phyloP scores from a whole-genome alignment of 2,329 filamentous ascomycete species.

The Daldinia sp. region DNA sequence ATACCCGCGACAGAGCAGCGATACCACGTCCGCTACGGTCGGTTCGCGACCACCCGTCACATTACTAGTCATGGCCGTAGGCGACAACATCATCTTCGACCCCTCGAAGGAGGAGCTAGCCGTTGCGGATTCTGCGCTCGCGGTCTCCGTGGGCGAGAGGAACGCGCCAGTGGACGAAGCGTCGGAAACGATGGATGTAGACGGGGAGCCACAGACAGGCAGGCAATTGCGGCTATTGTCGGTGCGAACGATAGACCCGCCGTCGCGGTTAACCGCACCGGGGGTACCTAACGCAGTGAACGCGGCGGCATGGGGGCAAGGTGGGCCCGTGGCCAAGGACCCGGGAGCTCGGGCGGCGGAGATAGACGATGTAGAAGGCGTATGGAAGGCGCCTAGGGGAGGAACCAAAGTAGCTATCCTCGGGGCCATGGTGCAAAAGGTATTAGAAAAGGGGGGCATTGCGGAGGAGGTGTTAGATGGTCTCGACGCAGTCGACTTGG shows the following conservation, averaged over 20 bases:
- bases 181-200: slow-evolving; percentile 51
- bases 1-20: slow-evolving; percentile 68
- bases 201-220: slow-evolving; percentile 42
- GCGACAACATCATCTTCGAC: slow-evolving; percentile 92
- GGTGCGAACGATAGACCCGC: slow-evolving; percentile 79
- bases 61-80: slow-evolving; percentile 87
- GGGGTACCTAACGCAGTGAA: slow-evolving; percentile 75
- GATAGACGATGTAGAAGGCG: slow-evolving; percentile 73
- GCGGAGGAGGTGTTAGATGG: slow-evolving; percentile 88
- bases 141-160: slow-evolving; percentile 78
- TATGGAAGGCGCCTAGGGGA: slow-evolving; percentile 88
- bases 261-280: slow-evolving; percentile 77
- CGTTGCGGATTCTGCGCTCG: slow-evolving; percentile 89
- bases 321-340: slow-evolving; percentile 55
- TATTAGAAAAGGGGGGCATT: slow-evolving; percentile 81
- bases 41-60: slow-evolving; percentile 81
- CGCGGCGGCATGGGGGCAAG: slow-evolving; percentile 61
- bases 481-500: slow-evolving; percentile 78
- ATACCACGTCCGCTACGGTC: slow-evolving; percentile 11
- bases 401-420: slow-evolving; percentile 82
- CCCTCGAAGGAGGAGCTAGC: slow-evolving; percentile 91
- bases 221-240: slow-evolving; percentile 71
- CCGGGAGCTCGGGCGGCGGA: slow-evolving; percentile 59
- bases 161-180: slow-evolving; percentile 27
- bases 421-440: slow-evolving; percentile 79